Evolutionary conservation across 2,329 filamentous ascomycete species (phyloP).

Genomic region (Shiraia bambusicola): DNA sequence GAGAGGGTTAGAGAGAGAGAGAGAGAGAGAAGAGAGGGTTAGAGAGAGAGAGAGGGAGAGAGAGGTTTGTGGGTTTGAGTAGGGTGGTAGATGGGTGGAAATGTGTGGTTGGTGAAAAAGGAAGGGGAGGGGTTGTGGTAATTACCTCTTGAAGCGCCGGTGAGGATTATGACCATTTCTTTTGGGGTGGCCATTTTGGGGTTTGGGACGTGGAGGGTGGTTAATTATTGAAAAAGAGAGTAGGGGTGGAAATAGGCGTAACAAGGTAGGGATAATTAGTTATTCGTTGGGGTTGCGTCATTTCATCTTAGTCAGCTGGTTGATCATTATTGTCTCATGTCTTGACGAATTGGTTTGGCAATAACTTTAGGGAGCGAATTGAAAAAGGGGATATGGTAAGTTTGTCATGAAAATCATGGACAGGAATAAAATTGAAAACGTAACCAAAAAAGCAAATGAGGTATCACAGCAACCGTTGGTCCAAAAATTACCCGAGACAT

Average conservation of each 20-base stretch:
- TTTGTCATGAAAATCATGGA: too few species aligned
- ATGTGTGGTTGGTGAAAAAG: background rate
- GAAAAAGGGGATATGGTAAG: too few species aligned
- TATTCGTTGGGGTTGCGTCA: too few species aligned
- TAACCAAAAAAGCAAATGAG: slow-evolving; percentile 8
- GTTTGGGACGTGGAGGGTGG: slow-evolving; percentile 3
- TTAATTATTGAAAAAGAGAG: slow-evolving; percentile 1
- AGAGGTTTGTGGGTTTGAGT: background rate
- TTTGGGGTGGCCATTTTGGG: slow-evolving; percentile 27
- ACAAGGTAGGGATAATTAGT: too few species aligned
- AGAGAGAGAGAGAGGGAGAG: background rate
- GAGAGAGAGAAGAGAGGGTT: background rate
- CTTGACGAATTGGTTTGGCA: too few species aligned
- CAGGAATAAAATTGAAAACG: slow-evolving; percentile 11
- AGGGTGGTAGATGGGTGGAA: background rate
- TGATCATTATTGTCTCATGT: background rate
- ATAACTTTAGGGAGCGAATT: too few species aligned
- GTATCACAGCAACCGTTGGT: slow-evolving; percentile 10
- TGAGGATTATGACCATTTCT: slow-evolving; percentile 54
- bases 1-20: slow-evolving; percentile 1
- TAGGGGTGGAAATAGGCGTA: too few species aligned
- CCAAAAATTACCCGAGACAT: slow-evolving; percentile 1
- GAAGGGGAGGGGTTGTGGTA: background rate
- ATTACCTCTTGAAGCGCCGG: slow-evolving; percentile 64
- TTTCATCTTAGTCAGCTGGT: slow-evolving; percentile 17